phyloP scores from a whole-genome alignment of 805 yeast genomes.

The Teunomyces cretensis region DNA sequence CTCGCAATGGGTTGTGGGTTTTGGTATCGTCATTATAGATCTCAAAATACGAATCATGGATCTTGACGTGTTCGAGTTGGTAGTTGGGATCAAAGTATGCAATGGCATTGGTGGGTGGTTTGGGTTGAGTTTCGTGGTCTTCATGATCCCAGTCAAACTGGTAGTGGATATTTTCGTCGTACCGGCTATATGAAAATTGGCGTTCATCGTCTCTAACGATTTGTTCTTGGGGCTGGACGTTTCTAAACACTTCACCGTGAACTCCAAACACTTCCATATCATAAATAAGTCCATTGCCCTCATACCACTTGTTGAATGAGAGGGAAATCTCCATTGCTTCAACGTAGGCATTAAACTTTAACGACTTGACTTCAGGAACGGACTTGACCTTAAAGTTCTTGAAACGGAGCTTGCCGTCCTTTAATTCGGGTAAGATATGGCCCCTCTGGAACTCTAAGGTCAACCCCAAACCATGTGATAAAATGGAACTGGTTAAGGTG shows the following conservation, averaged over 20 bases:
- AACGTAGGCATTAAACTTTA: conserved; percentile 28
- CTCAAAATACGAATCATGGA: conserved; percentile 52
- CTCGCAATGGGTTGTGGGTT: conserved; percentile 34
- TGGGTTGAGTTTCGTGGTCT: conserved; percentile 18
- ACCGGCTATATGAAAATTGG: conserved; percentile 13
- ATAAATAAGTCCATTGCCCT: conserved; percentile 52
- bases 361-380: conserved; percentile 8
- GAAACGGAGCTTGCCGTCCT: conserved; percentile 51
- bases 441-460: conserved; percentile 39
- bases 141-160: conserved; percentile 26
- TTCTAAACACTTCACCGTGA: conserved; percentile 33
- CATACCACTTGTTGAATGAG: conserved; percentile 55
- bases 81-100: conserved; percentile 32
- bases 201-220: background rate
- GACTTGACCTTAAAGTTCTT: conserved; percentile 31
- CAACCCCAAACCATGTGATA: conserved; percentile 40
- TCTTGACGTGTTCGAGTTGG: conserved; percentile 37
- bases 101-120: conserved; percentile 10
- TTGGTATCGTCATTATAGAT: conserved; percentile 26
- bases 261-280: conserved; percentile 51
- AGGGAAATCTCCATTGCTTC: conserved; percentile 45
- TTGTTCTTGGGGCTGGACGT: background rate
- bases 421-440: conserved; percentile 40
- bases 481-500: conserved; percentile 32
- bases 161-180: conserved; percentile 29